Evolutionary conservation across 169 alveolate species (phyloP).

Genomic region (Eimeria maxima): DNA sequence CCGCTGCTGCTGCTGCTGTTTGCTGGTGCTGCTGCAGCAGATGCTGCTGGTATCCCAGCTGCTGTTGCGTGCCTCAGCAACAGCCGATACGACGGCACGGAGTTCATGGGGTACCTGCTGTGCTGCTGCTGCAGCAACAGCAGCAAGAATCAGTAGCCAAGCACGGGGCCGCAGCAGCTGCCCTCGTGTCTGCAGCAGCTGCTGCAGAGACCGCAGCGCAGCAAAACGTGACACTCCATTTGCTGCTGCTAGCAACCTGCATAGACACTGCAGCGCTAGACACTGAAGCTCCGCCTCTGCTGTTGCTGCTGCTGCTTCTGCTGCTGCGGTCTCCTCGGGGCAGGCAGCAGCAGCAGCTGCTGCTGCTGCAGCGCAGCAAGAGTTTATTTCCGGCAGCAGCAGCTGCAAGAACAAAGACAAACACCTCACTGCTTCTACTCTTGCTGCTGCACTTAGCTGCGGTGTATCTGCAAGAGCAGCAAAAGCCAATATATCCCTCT

Average conservation of each 20-base stretch:
- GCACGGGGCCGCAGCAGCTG: slow-evolving; percentile 38
- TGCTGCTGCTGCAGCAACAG: slow-evolving; percentile 31
- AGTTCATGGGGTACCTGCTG: slow-evolving; percentile 49
- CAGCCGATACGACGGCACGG: background rate
- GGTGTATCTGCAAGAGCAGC: slow-evolving; percentile 39
- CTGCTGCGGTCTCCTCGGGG: no score
- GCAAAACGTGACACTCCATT: slow-evolving; percentile 17
- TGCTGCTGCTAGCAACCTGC: slow-evolving; percentile 36
- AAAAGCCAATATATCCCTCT: background rate
- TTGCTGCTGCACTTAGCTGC: slow-evolving; percentile 60
- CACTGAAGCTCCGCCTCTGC: slow-evolving; percentile 49
- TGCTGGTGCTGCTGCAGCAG: slow-evolving; percentile 19
- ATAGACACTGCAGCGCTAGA: slow-evolving; percentile 20
- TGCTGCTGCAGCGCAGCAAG: slow-evolving; percentile 64
- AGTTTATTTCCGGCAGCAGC: slow-evolving; percentile 33
- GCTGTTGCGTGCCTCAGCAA: slow-evolving; percentile 10
- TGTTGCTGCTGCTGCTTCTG: background rate
- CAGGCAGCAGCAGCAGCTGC: slow-evolving; percentile 15
- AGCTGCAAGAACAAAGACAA: slow-evolving; percentile 30
- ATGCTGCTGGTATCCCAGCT: slow-evolving; percentile 33
- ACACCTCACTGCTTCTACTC: slow-evolving; percentile 45
- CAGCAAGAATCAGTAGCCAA: slow-evolving; percentile 2
- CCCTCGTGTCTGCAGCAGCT: slow-evolving; percentile 63
- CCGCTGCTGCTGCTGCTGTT: slow-evolving; percentile 1
- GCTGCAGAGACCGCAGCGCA: slow-evolving; percentile 54